These are phyloP conservation scores for Phyllostachys edulis DNA, from an alignment of 176 grass and related monocot genomes.

Conservation along the genomic window DNA sequence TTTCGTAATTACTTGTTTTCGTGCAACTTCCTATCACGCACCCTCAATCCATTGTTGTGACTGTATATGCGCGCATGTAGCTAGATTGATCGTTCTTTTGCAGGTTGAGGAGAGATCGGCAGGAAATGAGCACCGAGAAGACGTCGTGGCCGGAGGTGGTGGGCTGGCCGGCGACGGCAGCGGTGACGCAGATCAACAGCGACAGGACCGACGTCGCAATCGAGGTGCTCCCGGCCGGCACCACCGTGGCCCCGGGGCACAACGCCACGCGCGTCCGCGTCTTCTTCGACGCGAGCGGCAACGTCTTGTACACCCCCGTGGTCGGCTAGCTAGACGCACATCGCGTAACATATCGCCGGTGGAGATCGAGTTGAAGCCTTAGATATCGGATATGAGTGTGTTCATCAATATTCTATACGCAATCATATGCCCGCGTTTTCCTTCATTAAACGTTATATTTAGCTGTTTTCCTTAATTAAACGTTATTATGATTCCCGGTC, in stretches of 20 bases:
- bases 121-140: background rate
- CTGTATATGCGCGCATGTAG: no score
- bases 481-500: background rate
- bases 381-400: no score
- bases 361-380: background rate
- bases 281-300: background rate
- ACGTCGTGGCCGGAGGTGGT: slow-evolving; percentile 6
- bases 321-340: background rate
- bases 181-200: background rate
- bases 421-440: no score
- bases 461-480: background rate
- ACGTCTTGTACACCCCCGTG: background rate
- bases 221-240: background rate
- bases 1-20: background rate
- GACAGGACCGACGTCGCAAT: background rate
- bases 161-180: background rate
- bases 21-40: background rate
- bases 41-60: no score
- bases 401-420: no score
- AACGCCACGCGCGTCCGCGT: background rate
- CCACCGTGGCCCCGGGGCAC: background rate
- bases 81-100: no score
- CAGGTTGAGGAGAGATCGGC: background rate
- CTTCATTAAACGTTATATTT: no score
- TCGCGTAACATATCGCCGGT: background rate